Conservation (phyloP, 2,329 filamentous ascomycete species). For the Mollisia scopiformis region DNA sequence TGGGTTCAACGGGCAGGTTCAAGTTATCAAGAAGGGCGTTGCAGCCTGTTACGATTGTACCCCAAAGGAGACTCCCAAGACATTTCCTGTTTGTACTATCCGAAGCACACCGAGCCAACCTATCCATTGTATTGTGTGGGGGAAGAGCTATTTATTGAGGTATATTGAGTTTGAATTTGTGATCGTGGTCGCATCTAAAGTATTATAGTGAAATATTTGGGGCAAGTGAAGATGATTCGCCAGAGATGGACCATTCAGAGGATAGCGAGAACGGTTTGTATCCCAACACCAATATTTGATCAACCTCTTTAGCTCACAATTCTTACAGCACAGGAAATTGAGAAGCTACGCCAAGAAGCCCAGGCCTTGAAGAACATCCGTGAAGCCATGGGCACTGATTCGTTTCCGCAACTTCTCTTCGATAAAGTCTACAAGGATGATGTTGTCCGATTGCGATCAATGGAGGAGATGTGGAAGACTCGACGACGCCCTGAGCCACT, state of each 20-base stretch:
- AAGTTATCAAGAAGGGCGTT: conserved; percentile 89
- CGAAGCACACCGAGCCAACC: conserved; percentile 94
- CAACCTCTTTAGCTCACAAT: conserved; percentile 16
- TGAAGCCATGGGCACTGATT: conserved; percentile 74
- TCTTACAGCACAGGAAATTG: conserved; percentile 71
- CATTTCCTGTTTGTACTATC: conserved; percentile 96
- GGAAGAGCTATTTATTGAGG: conserved; percentile 93
- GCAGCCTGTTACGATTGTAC: conserved; percentile 98
- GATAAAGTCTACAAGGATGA: conserved; percentile 91
- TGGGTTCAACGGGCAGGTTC: conserved; percentile 96
- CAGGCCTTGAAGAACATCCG: conserved; percentile 83
- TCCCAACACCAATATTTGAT: conserved; percentile 11
- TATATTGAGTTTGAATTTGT: conserved; percentile 28
- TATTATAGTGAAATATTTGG: conserved; percentile 78
- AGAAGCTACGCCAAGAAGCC: conserved; percentile 82
- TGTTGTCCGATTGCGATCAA: conserved; percentile 77
- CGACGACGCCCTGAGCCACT: conserved; percentile 75
- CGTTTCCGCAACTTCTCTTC: conserved; percentile 82
- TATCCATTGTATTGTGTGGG: conserved; percentile 99
- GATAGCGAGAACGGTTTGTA: conserved; percentile 77
- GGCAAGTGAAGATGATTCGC: conserved; percentile 81
- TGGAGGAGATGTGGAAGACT: conserved; percentile 97
- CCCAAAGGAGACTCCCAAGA: conserved; percentile 86
- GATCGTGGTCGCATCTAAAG: conserved; percentile 33
- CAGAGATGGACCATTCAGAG: conserved; percentile 77